Evolutionary conservation across 2,329 filamentous ascomycete species (phyloP), one percentile per base, ranked within the genome.

Genomic region (Ophiostoma ips): DNA sequence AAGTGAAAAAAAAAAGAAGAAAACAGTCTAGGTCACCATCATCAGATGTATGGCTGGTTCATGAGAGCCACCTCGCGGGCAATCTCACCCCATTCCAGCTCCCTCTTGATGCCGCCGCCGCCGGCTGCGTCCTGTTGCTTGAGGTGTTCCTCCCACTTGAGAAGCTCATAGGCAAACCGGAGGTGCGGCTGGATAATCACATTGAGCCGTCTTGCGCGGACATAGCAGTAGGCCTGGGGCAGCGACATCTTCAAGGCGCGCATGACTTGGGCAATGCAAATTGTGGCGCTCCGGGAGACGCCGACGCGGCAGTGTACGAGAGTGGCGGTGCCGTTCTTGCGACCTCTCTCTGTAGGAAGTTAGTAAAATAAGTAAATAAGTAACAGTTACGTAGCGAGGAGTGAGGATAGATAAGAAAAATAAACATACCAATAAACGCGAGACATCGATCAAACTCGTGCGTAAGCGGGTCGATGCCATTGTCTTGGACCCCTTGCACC

Each of bases 191-290:
- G 92, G 56, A 98, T 96, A 56, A 98, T 98, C 48, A 98, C 92
- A 61, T 98, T 98, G 45, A 98, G 72, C 53, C 92, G 76, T 49
- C 92, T 78, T 18, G 92, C 92, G 31, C 92, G 82, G 35, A 98
- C 92, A 64, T 90, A 96, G 64, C 92, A 96, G 66, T 98, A 98
- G 52, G 92, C 92, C 50, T 86, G 77, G 12, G 92, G 88, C 59
- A 96, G 90, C 0, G 87, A 92, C 56, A 95, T 68, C 19, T 79
- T 73, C 58, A 87, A 66, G 24, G 83, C 73, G 34, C 83, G 81
- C 92, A 98, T 98, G 34, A 96, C 87, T 65, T 96, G 89, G n/a
- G 92, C 92, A 60, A 98, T 98, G 63, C 92, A 96, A 54, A 98
- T 95, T 2, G 90, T 98, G 12, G 92, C 92, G 55, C 87, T 95